phyloP scores from a whole-genome alignment of 2,329 filamentous ascomycete genomes.

The Penicillium sp. region DNA sequence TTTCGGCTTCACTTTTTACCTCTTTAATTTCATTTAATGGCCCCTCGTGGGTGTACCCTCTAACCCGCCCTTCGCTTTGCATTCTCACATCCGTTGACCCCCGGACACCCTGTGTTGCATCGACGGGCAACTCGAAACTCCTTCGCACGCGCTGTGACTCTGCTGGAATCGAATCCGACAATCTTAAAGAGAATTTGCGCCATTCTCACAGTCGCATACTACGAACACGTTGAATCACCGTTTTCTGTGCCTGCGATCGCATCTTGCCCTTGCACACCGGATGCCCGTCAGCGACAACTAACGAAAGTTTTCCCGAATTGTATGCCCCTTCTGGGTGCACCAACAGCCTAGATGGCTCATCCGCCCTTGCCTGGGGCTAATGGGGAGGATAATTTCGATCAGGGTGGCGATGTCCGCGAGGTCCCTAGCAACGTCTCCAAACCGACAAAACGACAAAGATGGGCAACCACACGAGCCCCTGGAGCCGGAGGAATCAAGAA shows the following conservation, averaged over 20 bases:
- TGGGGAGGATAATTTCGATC: conserved; percentile 23
- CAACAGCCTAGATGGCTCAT: conserved; percentile 41
- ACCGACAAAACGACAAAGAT: conserved; percentile 79
- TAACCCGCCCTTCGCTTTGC: conserved; percentile 7
- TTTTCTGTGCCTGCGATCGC: conserved; percentile 16
- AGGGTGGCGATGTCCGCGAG: conserved; percentile 30
- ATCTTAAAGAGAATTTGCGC: conserved; percentile 8
- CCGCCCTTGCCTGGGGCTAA: conserved; percentile 36
- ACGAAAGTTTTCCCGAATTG: conserved; percentile 22
- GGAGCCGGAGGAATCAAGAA: conserved; percentile 75
- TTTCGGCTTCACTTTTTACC: conserved; percentile 2
- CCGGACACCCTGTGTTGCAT: conserved; percentile 4
- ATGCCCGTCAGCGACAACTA: conserved; percentile 25
- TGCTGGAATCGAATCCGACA: neutral
- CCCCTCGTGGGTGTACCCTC: conserved; percentile 24
- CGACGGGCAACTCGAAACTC: conserved; percentile 1
- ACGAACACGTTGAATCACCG: conserved; percentile 1
- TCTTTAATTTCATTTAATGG: conserved; percentile 18
- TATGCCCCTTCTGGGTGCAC: conserved; percentile 30
- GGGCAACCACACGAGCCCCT: conserved; percentile 89
- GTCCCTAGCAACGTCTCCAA: conserved; percentile 54
- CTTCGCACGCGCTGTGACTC: neutral
- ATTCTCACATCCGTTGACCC: conserved; percentile 1
- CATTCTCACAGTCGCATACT: conserved; percentile 2
- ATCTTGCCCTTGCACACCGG: conserved; percentile 29